These are phyloP conservation scores for Scheffersomyces segobiensis DNA, from an alignment of 1,139 yeast genomes.

Conservation along the genomic window DNA sequence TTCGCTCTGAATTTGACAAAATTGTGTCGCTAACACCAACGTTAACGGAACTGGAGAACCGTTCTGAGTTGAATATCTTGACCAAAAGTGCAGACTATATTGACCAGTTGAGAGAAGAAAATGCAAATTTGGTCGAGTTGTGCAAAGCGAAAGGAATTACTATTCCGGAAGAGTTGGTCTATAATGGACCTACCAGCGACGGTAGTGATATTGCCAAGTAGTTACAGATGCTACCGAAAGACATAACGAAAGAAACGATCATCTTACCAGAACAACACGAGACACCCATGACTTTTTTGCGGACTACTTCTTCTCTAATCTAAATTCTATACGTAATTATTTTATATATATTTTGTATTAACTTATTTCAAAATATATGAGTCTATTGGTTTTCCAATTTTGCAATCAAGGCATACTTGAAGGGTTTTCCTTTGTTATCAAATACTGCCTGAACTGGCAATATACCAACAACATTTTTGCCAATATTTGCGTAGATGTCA, in stretches of 20 bases:
- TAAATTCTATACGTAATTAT: slow-evolving; percentile 4
- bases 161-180: slow-evolving; percentile 38
- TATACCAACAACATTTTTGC: background rate
- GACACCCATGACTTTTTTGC: background rate
- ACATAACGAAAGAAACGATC: background rate
- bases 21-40: slow-evolving; percentile 47
- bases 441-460: slow-evolving; percentile 27
- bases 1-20: slow-evolving; percentile 47
- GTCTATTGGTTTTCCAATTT: slow-evolving; percentile 16
- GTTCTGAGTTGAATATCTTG: slow-evolving; percentile 46
- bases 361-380: background rate
- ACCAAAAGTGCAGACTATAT: slow-evolving; percentile 50
- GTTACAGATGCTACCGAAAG: background rate
- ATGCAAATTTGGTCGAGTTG: slow-evolving; percentile 32
- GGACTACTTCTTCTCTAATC: background rate
- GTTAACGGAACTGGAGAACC: slow-evolving; percentile 41
- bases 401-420: slow-evolving; percentile 22
- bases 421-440: slow-evolving; percentile 19
- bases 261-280: background rate
- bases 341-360: background rate
- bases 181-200: slow-evolving; percentile 36
- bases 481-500: slow-evolving; percentile 14
- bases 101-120: slow-evolving; percentile 42
- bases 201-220: slow-evolving; percentile 19
- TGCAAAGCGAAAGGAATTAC: slow-evolving; percentile 38